Evolutionary conservation across 352 stramenopile species (phyloP).

Genomic region (Thalassiosira exigua): DNA sequence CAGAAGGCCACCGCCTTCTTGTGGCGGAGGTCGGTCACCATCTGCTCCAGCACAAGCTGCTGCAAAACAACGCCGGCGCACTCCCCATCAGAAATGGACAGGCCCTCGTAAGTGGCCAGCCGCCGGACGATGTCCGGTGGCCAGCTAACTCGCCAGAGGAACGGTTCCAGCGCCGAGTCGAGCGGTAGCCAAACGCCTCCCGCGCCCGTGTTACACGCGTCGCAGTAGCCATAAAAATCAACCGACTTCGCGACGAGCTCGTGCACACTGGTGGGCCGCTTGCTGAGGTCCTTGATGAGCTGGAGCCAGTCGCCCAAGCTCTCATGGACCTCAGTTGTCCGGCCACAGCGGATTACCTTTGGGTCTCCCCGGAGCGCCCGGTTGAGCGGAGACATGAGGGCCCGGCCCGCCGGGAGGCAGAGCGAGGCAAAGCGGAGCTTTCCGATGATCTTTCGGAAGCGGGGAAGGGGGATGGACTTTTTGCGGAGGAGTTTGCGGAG

Average conservation of each 20-base stretch:
- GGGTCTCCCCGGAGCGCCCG: conserved; percentile 8
- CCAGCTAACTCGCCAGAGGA: conserved; percentile 51
- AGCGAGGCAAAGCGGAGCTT: not conserved
- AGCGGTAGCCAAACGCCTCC: conserved; percentile 27
- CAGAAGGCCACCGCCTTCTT: conserved; percentile 1
- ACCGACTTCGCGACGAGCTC: conserved; percentile 40
- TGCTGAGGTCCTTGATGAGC: conserved; percentile 23
- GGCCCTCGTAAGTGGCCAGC: conserved; percentile 1
- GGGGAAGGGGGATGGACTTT: not conserved
- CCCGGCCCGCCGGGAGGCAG: conserved; percentile 3
- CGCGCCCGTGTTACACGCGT: conserved; percentile 15
- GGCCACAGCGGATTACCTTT: not conserved
- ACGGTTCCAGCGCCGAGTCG: conserved; percentile 3
- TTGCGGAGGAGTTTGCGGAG: not conserved
- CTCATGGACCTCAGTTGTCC: conserved; percentile 8
- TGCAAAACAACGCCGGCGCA: conserved; percentile 8
- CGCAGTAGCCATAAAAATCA: conserved; percentile 23
- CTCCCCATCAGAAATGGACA: conserved; percentile 19
- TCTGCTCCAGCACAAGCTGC: not conserved
- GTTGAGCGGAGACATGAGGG: conserved; percentile 13
- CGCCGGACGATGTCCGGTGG: conserved; percentile 6
- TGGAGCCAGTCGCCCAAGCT: conserved; percentile 44
- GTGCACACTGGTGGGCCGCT: conserved; percentile 43
- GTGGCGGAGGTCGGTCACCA: not conserved
- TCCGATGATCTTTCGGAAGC: not conserved